phyloP scores from a whole-genome alignment of 1,139 yeast species.

The Saccharomyces hybrid region DNA sequence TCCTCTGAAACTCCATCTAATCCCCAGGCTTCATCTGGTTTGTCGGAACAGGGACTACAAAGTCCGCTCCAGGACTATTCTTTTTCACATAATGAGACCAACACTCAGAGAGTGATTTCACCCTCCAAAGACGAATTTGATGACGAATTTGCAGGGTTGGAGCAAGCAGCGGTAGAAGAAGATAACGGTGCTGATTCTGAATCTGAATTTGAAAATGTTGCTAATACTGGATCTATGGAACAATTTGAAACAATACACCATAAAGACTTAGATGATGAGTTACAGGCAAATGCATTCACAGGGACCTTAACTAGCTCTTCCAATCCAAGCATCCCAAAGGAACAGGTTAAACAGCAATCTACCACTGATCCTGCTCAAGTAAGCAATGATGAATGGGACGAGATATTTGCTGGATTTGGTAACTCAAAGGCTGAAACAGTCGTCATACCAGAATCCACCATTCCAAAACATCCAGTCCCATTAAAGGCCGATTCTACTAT shows the following conservation, averaged over 20 bases:
- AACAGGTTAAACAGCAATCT: neutral
- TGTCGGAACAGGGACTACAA: neutral
- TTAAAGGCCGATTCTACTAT: constrained; percentile 3
- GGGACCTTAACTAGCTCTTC: constrained; percentile 16
- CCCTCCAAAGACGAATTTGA: constrained; percentile 29
- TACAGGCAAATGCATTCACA: constrained; percentile 36
- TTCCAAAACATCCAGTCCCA: constrained; percentile 12
- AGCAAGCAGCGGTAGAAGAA: constrained; percentile 38
- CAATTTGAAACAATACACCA: constrained; percentile 24
- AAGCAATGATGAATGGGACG: constrained; percentile 82
- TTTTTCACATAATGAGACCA: neutral
- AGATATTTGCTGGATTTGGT: constrained; percentile 84
- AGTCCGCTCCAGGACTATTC: neutral
- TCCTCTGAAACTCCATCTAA: neutral
- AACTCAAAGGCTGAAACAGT: constrained; percentile 30
- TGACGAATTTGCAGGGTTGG: constrained; percentile 47
- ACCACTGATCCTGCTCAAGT: constrained; percentile 14
- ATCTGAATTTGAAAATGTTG: constrained; percentile 8
- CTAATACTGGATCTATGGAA: constrained; percentile 17
- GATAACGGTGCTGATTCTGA: constrained; percentile 38
- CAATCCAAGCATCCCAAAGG: constrained; percentile 7
- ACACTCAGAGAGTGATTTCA: neutral
- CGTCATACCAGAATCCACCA: constrained; percentile 4
- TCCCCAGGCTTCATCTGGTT: neutral
- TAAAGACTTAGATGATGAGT: constrained; percentile 27